These are phyloP conservation scores for Pinus taeda DNA, from an alignment of 75 land plant species.

Conservation along the genomic window DNA sequence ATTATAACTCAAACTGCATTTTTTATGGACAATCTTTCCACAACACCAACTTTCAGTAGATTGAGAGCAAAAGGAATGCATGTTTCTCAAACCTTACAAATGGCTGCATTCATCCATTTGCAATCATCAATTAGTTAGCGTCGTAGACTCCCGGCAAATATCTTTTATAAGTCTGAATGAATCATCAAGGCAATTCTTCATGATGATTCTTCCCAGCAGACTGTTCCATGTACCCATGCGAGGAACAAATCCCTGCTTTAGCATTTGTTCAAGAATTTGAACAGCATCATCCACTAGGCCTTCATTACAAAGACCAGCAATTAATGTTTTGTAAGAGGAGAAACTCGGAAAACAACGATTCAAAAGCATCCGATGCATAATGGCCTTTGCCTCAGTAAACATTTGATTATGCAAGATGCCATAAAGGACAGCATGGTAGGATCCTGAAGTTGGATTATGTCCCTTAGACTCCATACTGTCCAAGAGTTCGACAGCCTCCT, in stretches of 20 bases:
- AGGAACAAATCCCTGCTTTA: slow-evolving; percentile 38
- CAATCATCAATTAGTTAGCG: background rate
- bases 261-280: slow-evolving; percentile 43
- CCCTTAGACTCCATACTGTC: slow-evolving; percentile 46
- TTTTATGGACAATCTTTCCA: background rate
- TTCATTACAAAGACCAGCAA: slow-evolving; percentile 41
- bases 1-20: background rate
- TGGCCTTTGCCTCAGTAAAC: slow-evolving; percentile 39
- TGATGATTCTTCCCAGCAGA: slow-evolving; percentile 23
- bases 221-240: slow-evolving; percentile 48
- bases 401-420: slow-evolving; percentile 31
- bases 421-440: slow-evolving; percentile 53
- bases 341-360: slow-evolving; percentile 35
- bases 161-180: background rate
- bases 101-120: background rate
- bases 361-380: slow-evolving; percentile 23
- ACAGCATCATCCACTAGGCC: slow-evolving; percentile 33
- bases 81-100: background rate
- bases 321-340: slow-evolving; percentile 30
- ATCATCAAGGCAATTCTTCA: background rate
- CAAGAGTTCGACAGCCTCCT: slow-evolving; percentile 39
- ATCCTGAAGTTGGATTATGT: slow-evolving; percentile 42
- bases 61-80: background rate
- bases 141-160: background rate
- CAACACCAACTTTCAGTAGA: background rate